These are phyloP conservation scores for Rhizophagus clarus DNA, from an alignment of 192 early-diverging fungal genomes.

Conservation along the genomic window DNA sequence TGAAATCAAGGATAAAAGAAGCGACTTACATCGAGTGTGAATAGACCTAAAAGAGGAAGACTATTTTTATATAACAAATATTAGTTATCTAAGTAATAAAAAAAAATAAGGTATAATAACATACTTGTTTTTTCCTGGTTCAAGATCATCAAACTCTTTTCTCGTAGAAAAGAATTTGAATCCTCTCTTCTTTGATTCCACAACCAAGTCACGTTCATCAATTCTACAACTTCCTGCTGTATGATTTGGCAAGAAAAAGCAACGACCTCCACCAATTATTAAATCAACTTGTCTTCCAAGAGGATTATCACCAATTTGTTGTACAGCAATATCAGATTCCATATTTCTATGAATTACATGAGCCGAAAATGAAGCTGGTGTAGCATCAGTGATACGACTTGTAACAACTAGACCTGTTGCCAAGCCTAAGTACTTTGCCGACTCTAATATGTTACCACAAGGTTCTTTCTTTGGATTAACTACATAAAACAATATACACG, in stretches of 20 bases:
- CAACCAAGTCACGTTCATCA: conserved; percentile 72
- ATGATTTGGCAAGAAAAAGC: conserved; percentile 82
- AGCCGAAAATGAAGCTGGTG: conserved; percentile 77
- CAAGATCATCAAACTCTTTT: conserved; percentile 65
- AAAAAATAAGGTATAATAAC: background rate
- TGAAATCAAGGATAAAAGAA: background rate
- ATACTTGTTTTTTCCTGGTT: conserved; percentile 19
- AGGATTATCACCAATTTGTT: conserved; percentile 89
- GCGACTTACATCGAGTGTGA: conserved; percentile 62
- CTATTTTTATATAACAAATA: conserved; percentile 8
- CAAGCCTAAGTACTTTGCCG: conserved; percentile 83
- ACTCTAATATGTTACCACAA: conserved; percentile 93
- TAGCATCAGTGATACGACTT: conserved; percentile 94
- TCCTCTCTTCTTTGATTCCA: conserved; percentile 57
- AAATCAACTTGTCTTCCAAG: conserved; percentile 83
- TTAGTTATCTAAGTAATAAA: background rate
- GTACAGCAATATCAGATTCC: conserved; percentile 85
- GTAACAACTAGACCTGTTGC: conserved; percentile 91
- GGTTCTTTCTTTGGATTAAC: conserved; percentile 65
- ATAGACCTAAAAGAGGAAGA: conserved; percentile 77
- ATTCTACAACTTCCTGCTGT: conserved; percentile 68
- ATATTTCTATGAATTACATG: conserved; percentile 81
- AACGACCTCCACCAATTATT: conserved; percentile 89
- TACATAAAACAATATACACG: conserved; percentile 24
- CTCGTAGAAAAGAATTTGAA: conserved; percentile 61